phyloP scores from a whole-genome alignment of 306 rosid genomes.

The Quercus suber region DNA sequence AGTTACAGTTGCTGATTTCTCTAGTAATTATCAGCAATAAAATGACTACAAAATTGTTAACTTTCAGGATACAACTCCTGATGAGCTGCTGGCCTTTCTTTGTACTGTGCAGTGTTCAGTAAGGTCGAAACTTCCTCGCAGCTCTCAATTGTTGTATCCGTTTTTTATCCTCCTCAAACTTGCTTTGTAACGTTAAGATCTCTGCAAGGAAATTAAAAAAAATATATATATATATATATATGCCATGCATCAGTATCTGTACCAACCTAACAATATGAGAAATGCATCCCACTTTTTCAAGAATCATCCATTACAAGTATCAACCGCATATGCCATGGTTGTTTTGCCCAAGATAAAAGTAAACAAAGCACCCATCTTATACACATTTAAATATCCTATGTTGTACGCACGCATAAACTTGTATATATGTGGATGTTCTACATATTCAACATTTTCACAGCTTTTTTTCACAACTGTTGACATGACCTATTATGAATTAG shows the following conservation, averaged over 20 bases:
- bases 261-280: neutral
- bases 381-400: neutral
- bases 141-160: slow-evolving; percentile 82
- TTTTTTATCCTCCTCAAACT: slow-evolving; percentile 80
- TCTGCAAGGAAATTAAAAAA: slow-evolving; percentile 62
- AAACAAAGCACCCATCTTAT: neutral
- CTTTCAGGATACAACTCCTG: neutral
- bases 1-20: too few relatives aligned
- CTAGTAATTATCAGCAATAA: neutral
- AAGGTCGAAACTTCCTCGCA: slow-evolving; percentile 84
- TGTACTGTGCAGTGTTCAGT: slow-evolving; percentile 31
- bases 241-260: slow-evolving; percentile 16
- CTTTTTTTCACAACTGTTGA: too few relatives aligned
- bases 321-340: neutral
- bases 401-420: neutral
- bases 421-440: neutral
- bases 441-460: too few relatives aligned
- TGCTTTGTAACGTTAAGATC: slow-evolving; percentile 73
- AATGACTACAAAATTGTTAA: neutral
- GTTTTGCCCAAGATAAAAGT: neutral
- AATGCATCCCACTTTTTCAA: neutral
- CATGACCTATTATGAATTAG: too few relatives aligned
- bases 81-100: neutral
- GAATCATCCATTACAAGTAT: neutral
- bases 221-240: neutral